phyloP scores from a whole-genome alignment of 2,329 filamentous ascomycete genomes.

The Metarhizium anisopliae region DNA sequence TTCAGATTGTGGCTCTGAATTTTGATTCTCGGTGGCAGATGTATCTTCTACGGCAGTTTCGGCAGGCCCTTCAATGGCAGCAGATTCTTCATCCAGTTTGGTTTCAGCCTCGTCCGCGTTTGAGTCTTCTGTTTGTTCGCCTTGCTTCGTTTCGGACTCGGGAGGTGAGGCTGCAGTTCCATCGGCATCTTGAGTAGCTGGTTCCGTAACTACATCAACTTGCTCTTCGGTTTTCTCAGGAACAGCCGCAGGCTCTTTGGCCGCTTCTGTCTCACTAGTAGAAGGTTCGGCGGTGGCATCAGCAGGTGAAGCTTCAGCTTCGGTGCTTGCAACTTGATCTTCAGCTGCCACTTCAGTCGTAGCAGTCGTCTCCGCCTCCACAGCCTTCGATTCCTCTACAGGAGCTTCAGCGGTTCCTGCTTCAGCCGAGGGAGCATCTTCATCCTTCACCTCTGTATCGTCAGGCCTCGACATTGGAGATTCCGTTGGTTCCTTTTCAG shows the following conservation, averaged over 20 bases:
- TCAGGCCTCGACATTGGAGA: background rate
- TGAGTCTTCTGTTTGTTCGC: background rate
- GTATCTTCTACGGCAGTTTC: background rate
- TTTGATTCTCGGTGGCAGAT: background rate
- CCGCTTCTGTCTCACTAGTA: background rate
- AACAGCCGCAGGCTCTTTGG: background rate
- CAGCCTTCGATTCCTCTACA: background rate
- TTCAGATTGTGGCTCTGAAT: background rate
- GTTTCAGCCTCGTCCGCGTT: background rate
- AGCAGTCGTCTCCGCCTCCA: background rate
- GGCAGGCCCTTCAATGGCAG: background rate
- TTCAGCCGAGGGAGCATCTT: background rate
- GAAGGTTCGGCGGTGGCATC: background rate
- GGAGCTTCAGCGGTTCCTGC: background rate
- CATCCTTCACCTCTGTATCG: background rate
- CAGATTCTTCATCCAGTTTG: background rate
- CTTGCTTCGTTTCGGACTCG: background rate
- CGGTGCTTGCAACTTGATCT: too few relatives aligned
- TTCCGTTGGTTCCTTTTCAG: background rate
- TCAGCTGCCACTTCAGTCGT: background rate
- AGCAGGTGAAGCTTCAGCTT: background rate
- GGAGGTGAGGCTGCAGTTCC: background rate
- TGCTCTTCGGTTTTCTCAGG: background rate
- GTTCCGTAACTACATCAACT: background rate
- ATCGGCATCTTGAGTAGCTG: background rate